These are phyloP conservation scores for Uncinocarpus reesii DNA, from an alignment of 2,329 filamentous ascomycete genomes.

Conservation along the genomic window DNA sequence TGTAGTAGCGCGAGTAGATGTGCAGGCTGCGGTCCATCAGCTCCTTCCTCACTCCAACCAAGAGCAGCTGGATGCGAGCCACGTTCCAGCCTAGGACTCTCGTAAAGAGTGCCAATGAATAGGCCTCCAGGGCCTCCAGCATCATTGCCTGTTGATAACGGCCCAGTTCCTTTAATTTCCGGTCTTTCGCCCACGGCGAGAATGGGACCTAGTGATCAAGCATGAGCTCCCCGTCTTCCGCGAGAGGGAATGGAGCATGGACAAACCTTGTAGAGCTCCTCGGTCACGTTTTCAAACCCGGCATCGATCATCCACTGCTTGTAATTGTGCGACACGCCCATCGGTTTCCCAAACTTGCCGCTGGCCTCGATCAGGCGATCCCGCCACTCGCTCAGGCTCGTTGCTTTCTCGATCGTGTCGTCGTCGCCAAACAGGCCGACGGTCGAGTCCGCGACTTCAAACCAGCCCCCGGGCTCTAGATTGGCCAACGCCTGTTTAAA, in stretches of 20 bases:
- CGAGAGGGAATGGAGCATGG: not conserved
- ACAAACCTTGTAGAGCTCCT: constrained; percentile 20
- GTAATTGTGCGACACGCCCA: constrained; percentile 14
- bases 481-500: constrained; percentile 25
- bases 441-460: constrained; percentile 31
- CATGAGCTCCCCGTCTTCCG: too few species aligned
- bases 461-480: constrained; percentile 23
- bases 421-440: constrained; percentile 11
- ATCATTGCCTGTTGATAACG: constrained; percentile 15
- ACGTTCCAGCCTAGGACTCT: constrained; percentile 19
- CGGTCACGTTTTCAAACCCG: constrained; percentile 21
- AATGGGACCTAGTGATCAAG: constrained; percentile 15
- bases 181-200: constrained; percentile 24
- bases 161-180: constrained; percentile 21
- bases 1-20: constrained; percentile 9
- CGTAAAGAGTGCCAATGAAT: constrained; percentile 17
- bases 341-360: constrained; percentile 16
- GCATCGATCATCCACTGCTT: constrained; percentile 19
- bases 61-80: constrained; percentile 7
- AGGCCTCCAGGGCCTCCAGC: constrained; percentile 20
- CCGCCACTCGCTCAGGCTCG: constrained; percentile 5
- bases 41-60: constrained; percentile 13
- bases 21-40: constrained; percentile 12
- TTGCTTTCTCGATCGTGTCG: constrained; percentile 13
- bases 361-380: constrained; percentile 10